A percentile compares a stretch with the other conserved stretches of the same genome.
These are phyloP conservation scores for Glycyrrhiza uralensis DNA, from an alignment of 306 rosid species.

Conservation along the genomic window DNA sequence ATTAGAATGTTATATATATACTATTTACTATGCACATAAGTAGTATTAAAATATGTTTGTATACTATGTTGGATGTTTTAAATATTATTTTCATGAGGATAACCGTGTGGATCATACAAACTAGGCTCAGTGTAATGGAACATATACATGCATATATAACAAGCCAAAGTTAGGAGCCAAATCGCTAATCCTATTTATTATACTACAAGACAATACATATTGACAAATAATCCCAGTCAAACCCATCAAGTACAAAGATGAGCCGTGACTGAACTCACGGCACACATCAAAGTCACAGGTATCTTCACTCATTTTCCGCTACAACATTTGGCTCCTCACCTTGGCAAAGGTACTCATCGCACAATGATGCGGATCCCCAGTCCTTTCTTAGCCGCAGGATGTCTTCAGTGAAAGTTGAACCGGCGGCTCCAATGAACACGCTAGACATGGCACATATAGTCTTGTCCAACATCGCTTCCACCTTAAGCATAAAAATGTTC, in stretches of 20 bases:
- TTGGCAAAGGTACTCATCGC: slow-evolving; percentile 95
- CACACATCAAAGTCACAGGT: slow-evolving; percentile 5
- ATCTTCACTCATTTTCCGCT: slow-evolving; percentile 68
- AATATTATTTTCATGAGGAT: too few species aligned
- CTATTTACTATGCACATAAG: too few species aligned
- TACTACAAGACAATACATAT: slow-evolving; percentile 44
- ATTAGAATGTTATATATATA: too few species aligned
- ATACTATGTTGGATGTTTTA: too few species aligned
- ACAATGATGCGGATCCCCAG: slow-evolving; percentile 81
- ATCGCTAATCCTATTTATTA: slow-evolving; percentile 36
- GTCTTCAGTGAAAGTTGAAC: slow-evolving; percentile 96
- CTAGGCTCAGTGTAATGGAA: slow-evolving; percentile 7
- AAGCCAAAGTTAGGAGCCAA: neutral
- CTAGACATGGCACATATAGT: slow-evolving; percentile 93
- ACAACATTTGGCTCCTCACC: slow-evolving; percentile 81
- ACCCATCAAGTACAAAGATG: neutral
- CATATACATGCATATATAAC: neutral
- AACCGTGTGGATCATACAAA: neutral
- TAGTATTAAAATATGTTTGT: too few species aligned
- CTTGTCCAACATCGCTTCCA: slow-evolving; percentile 97
- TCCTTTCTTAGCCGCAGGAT: slow-evolving; percentile 84
- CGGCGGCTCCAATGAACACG: slow-evolving; percentile 90
- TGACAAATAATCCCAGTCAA: slow-evolving; percentile 22
- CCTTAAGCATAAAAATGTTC: slow-evolving; percentile 45
- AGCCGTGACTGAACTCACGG: neutral